Evolutionary conservation across 176 grass and related monocot genomes (phyloP), one percentile per base, ranked within the genome.

Genomic region (Hordeum vulgare): DNA sequence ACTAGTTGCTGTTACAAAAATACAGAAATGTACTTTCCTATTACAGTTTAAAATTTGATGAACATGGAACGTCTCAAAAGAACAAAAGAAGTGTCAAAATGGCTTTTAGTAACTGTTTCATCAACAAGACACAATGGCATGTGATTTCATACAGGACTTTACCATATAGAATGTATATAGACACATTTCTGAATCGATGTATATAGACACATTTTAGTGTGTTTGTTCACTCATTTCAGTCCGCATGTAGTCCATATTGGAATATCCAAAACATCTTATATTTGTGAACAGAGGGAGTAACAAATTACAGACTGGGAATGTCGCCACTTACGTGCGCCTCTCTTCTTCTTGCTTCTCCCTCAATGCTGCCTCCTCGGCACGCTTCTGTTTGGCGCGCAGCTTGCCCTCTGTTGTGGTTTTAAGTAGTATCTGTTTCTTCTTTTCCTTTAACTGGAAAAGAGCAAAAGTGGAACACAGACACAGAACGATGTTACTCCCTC

Each of bases 341-440:
- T 92, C 89, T 90, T 96, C 93, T 74, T 98, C 96, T 80, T 91
- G 89, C 75, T 87, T 94, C 87, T 96, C 93, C 66, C 84, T 84
- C 49, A 94, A 75, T 81, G 91, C 89, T 90, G 93, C 91, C 85
- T 99, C 96, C 81, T 99, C 96, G 36, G 80, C 81, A 59, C 91
- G 89, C 70, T 71, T 96, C 80, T 92, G 91, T 75, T 99, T 99
- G 24, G 91, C 91, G 21, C 89, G 93, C 76, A 99, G 79, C 61
- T 90, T 86, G 14, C 96, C 96, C 82, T 94, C 96, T 63, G 89
- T 88, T 86, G 93, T 99, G 35, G 89, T 99, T 88, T 99, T 94
- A 49, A 96, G 90, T 79, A 98, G 90, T 82, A 90, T 80, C 57
- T 99, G 91, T 74, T 84, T 99, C 85, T 94, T 96, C 87, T 99